phyloP scores from a whole-genome alignment of 495 filamentous ascomycete species.

The Lasiosphaeria ovina region DNA sequence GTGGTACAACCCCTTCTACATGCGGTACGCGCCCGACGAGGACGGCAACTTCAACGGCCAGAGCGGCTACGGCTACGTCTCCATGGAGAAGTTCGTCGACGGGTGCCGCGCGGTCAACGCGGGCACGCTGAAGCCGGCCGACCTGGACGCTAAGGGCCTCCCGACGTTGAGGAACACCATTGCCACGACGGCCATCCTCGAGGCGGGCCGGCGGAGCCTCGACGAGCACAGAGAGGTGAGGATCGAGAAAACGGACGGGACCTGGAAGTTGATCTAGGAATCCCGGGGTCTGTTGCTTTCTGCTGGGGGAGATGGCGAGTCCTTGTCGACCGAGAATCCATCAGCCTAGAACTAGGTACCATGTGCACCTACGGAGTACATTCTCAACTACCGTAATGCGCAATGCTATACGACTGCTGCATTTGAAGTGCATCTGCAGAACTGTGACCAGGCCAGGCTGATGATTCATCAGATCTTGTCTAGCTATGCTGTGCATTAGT shows the following conservation, averaged over 20 bases:
- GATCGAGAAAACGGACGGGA: slow-evolving; percentile 61
- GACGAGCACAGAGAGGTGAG: slow-evolving; percentile 76
- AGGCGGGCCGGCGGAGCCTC: slow-evolving; percentile 77
- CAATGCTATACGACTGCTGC: too few species aligned
- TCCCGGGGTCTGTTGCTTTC: too few species aligned
- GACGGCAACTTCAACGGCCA: slow-evolving; percentile 92
- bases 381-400: too few species aligned
- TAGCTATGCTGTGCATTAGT: too few species aligned
- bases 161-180: slow-evolving; percentile 87
- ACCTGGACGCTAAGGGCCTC: slow-evolving; percentile 74
- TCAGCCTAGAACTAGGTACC: too few species aligned
- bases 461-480: too few species aligned
- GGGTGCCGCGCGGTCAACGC: slow-evolving; percentile 76
- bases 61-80: slow-evolving; percentile 88
- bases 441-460: too few species aligned
- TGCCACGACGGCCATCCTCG: slow-evolving; percentile 84
- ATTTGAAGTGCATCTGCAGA: too few species aligned
- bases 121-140: slow-evolving; percentile 63
- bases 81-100: slow-evolving; percentile 94
- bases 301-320: too few species aligned
- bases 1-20: slow-evolving; percentile 96
- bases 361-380: too few species aligned
- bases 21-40: slow-evolving; percentile 93
- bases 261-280: slow-evolving; percentile 67
- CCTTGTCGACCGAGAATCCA: too few species aligned